phyloP scores from a whole-genome alignment of 2,329 filamentous ascomycete species.

The Furcasterigmium furcatum region DNA sequence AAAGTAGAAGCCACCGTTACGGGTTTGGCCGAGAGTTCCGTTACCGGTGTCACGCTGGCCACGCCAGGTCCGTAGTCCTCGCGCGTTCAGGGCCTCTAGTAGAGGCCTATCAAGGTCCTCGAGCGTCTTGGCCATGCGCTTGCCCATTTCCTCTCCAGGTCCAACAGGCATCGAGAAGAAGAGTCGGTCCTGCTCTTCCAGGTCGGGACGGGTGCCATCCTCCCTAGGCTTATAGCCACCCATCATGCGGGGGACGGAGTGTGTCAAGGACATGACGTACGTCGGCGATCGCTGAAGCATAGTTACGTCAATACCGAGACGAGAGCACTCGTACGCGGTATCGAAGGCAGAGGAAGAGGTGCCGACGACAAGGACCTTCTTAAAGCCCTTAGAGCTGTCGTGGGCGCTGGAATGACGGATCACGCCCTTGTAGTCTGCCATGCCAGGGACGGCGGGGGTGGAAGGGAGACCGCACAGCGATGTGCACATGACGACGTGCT shows the following conservation, averaged over 20 bases:
- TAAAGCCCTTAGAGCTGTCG: background rate
- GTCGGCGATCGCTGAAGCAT: slow-evolving; percentile 19
- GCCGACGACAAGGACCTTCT: slow-evolving; percentile 1
- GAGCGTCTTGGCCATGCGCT: slow-evolving; percentile 9
- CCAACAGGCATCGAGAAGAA: slow-evolving; percentile 52
- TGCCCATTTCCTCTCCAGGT: slow-evolving; percentile 32
- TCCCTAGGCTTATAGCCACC: slow-evolving; percentile 16
- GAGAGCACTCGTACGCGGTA: background rate
- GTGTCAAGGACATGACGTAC: slow-evolving; percentile 26
- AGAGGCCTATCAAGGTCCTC: slow-evolving; percentile 10
- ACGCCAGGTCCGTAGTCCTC: slow-evolving; percentile 17
- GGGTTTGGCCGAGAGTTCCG: slow-evolving; percentile 20
- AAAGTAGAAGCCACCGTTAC: slow-evolving; percentile 6
- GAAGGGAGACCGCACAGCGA: slow-evolving; percentile 45
- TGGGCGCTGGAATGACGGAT: background rate
- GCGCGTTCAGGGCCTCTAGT: slow-evolving; percentile 19
- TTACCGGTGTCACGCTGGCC: slow-evolving; percentile 26
- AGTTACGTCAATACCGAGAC: slow-evolving; percentile 1
- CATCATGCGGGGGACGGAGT: slow-evolving; percentile 21
- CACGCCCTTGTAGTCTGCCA: background rate
- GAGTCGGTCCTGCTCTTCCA: slow-evolving; percentile 47
- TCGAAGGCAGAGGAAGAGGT: background rate
- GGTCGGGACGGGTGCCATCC: slow-evolving; percentile 41
- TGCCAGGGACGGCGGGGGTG: slow-evolving; percentile 24
- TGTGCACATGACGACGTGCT: slow-evolving; percentile 51